Evolutionary conservation across 2,329 filamentous ascomycete genomes (phyloP).

Genomic region (Chrysoporthe deuterocubensis): DNA sequence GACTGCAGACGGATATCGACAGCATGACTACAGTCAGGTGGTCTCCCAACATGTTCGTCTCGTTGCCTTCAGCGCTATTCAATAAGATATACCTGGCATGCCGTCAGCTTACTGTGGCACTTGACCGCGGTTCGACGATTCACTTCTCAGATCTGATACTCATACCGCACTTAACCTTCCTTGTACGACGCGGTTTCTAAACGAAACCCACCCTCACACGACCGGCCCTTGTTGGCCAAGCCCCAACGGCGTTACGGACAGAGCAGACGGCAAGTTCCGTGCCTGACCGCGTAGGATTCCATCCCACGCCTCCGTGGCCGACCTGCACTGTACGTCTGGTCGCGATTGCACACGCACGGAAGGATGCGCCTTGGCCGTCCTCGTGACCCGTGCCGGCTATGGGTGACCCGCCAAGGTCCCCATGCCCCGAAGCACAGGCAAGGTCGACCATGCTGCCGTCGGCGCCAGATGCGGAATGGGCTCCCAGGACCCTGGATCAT

Average conservation of each 20-base stretch:
- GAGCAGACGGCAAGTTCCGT: background rate
- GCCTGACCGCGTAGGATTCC: background rate
- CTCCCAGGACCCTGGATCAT: background rate
- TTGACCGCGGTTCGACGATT: background rate
- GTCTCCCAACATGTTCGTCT: background rate
- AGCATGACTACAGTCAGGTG: conserved; percentile 3
- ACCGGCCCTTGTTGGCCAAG: background rate
- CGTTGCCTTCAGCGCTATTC: background rate
- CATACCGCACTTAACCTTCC: conserved; percentile 3
- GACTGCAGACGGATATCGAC: conserved; percentile 6
- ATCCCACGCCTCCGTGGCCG: background rate
- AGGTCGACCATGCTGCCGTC: conserved; percentile 13
- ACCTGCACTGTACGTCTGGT: background rate
- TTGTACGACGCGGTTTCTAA: background rate
- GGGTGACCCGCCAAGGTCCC: too few species aligned
- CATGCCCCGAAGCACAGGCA: background rate
- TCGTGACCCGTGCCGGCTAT: background rate
- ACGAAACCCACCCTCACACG: background rate
- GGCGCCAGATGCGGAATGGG: conserved; percentile 16
- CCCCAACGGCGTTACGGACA: background rate
- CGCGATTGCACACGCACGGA: conserved; percentile 2
- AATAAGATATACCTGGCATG: background rate
- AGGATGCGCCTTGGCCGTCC: conserved; percentile 1
- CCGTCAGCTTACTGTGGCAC: conserved; percentile 13
- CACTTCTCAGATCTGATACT: conserved; percentile 16